Evolutionary conservation across 176 grass and related monocot species (phyloP), one percentile per base, ranked within the genome.

Genomic region (Luzula sylvatica): DNA sequence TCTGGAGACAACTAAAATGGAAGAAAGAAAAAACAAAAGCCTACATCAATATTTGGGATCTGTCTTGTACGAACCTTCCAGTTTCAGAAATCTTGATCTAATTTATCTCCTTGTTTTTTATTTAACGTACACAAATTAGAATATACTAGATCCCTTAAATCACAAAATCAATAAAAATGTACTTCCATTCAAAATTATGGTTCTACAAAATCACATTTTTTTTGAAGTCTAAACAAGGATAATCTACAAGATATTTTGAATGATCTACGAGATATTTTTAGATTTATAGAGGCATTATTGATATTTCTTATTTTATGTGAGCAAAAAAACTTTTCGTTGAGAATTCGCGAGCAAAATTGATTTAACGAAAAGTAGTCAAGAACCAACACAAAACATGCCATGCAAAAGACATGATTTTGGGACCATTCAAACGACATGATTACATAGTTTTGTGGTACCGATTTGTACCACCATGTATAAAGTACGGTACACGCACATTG

Each of bases 351-450:
- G n/a, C n/a, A n/a, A n/a, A 35, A 35, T 35, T 35, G 30, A 35
- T 35, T 4, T 35, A 7, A 35, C 5, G 30, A 35, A 35, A 35
- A 46, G 29, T 21, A 26, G 21, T 63, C 58, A n/a, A 18, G 39
- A 17, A 27, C 42, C 23, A 63, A 28, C 12, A 48, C 58, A 46
- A 40, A 38, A 63, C 42, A 62, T 47, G 55, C 39, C 35, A 40
- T 58, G 41, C 42, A 45, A 19, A 35, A 7, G 30, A 35, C 7
- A 26, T 63, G 1, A 25, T n/a, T 48, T 63, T 63, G 42, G 58
- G 58, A 63, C 58, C 58, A 63, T 46, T 43, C 42, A 63, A 63
- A 43, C 42, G 27, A 63, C 58, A 63, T 28, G 42, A 43, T 27
- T 32, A 25, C 40, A 27, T 26, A 48, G 22, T 46, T 63, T 46